Evolutionary conservation across 495 filamentous ascomycete genomes (phyloP), one percentile per base, ranked within the genome.

Genomic region (Staphylotrichum longicolle): DNA sequence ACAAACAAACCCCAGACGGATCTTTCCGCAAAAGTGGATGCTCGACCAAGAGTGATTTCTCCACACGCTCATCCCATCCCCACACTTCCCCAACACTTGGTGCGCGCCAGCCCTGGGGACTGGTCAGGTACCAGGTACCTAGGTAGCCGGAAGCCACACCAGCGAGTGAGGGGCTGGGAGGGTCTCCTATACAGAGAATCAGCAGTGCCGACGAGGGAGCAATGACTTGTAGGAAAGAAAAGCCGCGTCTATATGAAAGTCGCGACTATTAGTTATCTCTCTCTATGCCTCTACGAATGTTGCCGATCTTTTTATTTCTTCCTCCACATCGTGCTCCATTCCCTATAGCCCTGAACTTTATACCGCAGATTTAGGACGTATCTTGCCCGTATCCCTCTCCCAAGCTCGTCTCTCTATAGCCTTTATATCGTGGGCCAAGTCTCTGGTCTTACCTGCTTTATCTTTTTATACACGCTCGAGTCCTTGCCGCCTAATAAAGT

Each of bases 191-290:
- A 20, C 20, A n/a, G n/a, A 47, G 45, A 27, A 47, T 27, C 45
- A 47, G 45, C 45, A 45, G 45, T 47, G 15, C 15, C 45, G 15
- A 4, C 45, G 45, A 47, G 45, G 45, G 45, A 47, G 45, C 45
- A 15, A 47, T 47, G 45, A 27, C 20, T 47, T 6, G 45, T 47
- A n/a, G 45, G 45, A 47, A 27, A 27, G 45, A 47, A 47, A n/a
- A n/a, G n/a, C n/a, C n/a, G n/a, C n/a, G n/a, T n/a, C n/a, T n/a
- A 47, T 47, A n/a, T 47, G 45, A 47, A 47, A 47, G 45, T 47
- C 45, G 45, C 15, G 45, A 47, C 3, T 47, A 47, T 47, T 47
- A 47, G 45, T 47, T n/a, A n/a, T n/a, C n/a, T n/a, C n/a, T n/a
- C n/a, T n/a, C n/a, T n/a, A n/a, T n/a, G n/a, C n/a, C 45, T 45